Percentiles rank a stretch among this genome's conserved stretches.
phyloP scores from a whole-genome alignment of 805 yeast species.

The Lachancea thermotolerans region DNA sequence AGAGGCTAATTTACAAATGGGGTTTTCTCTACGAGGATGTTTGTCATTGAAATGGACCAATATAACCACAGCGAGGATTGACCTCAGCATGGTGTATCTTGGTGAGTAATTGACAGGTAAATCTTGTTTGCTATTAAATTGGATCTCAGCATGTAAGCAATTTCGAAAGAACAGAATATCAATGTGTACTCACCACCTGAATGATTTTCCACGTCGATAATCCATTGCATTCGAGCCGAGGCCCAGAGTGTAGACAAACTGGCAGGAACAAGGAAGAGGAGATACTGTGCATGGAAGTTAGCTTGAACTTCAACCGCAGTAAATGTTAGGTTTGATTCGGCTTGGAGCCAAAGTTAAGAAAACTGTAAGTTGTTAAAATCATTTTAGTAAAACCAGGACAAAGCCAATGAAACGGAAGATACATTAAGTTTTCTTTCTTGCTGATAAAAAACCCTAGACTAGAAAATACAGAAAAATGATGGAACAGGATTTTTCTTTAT shows the following conservation, averaged over 20 bases:
- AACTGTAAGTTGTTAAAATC: slow-evolving; percentile 3
- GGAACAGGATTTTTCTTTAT: slow-evolving; percentile 8
- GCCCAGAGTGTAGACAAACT: slow-evolving; percentile 90
- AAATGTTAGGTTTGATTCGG: too few species aligned
- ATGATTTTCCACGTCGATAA: slow-evolving; percentile 6
- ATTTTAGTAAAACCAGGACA: slow-evolving; percentile 8
- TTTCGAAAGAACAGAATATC: neutral
- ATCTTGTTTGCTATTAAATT: slow-evolving; percentile 86
- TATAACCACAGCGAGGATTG: slow-evolving; percentile 35
- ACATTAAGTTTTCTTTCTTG: slow-evolving; percentile 18
- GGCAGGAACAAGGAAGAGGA: slow-evolving; percentile 3
- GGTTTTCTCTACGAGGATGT: slow-evolving; percentile 27
- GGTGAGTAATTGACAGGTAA: slow-evolving; percentile 68
- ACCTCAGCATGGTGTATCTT: slow-evolving; percentile 30
- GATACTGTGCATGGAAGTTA: neutral
- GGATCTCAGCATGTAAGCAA: slow-evolving; percentile 60
- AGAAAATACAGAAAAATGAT: slow-evolving; percentile 26
- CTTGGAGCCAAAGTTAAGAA: neutral
- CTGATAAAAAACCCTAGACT: slow-evolving; percentile 26
- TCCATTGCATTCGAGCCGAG: slow-evolving; percentile 37
- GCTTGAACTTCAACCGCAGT: too few species aligned
- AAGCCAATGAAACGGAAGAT: slow-evolving; percentile 13
- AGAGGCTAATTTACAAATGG: neutral
- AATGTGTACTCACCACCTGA: slow-evolving; percentile 9
- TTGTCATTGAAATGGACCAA: slow-evolving; percentile 66